phyloP scores from a whole-genome alignment of 2,329 filamentous ascomycete genomes.

The Fusarium virguliforme region DNA sequence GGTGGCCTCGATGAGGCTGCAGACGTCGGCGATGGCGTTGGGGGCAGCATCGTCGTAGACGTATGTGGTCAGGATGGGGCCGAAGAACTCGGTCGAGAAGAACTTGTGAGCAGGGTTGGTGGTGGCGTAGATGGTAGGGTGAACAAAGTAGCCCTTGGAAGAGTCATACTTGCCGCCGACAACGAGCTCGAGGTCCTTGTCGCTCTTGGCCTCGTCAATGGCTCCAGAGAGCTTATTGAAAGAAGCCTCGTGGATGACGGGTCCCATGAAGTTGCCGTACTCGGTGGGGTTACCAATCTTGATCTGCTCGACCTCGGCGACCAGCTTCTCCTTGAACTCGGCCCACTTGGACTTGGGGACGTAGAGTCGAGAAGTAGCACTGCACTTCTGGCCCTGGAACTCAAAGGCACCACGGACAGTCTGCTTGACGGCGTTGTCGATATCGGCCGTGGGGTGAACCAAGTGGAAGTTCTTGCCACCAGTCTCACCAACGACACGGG shows the following conservation, averaged over 20 bases:
- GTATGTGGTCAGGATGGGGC: slow-evolving; percentile 81
- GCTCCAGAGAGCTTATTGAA: slow-evolving; percentile 85
- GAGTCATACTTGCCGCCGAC: slow-evolving; percentile 84
- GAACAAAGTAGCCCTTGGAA: slow-evolving; percentile 85
- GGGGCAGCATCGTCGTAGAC: slow-evolving; percentile 80
- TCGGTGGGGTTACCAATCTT: slow-evolving; percentile 79
- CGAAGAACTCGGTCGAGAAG: slow-evolving; percentile 85
- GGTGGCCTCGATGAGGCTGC: slow-evolving; percentile 78
- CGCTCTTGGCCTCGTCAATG: slow-evolving; percentile 85
- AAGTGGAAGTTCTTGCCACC: slow-evolving; percentile 96
- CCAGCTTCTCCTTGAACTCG: slow-evolving; percentile 77
- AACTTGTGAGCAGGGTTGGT: slow-evolving; percentile 82
- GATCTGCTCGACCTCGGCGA: slow-evolving; percentile 78
- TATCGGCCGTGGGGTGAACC: slow-evolving; percentile 82
- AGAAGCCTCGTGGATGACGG: slow-evolving; percentile 85
- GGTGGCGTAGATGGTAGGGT: slow-evolving; percentile 86
- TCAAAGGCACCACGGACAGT: slow-evolving; percentile 91
- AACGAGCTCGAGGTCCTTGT: slow-evolving; percentile 80
- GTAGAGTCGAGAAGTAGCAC: slow-evolving; percentile 85
- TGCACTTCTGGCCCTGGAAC: slow-evolving; percentile 94
- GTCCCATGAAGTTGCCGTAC: slow-evolving; percentile 86
- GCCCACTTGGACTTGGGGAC: slow-evolving; percentile 83
- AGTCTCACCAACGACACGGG: slow-evolving; percentile 90
- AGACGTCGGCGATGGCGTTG: slow-evolving; percentile 72
- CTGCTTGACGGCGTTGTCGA: slow-evolving; percentile 84